A percentile compares a stretch with the other conserved stretches of the same genome.
Evolutionary conservation across 495 filamentous ascomycete species (phyloP).

Genomic region (Annulohypoxylon maeteangense): DNA sequence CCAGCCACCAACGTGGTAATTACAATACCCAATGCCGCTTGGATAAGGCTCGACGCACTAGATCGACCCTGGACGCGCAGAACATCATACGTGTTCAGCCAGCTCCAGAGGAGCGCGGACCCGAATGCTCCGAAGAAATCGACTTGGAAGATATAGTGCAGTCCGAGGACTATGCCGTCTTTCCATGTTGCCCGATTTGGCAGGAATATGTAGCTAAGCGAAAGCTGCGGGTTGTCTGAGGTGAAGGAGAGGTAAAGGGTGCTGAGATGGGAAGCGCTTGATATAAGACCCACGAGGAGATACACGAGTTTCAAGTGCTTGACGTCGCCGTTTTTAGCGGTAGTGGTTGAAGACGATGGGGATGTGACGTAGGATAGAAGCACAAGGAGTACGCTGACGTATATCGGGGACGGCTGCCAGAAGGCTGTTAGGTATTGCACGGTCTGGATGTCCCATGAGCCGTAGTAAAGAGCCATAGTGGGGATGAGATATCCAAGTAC

Average conservation of each 20-base stretch:
- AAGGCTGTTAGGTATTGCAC: slow-evolving; percentile 46
- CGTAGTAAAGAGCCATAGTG: slow-evolving; percentile 47
- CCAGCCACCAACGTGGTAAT: slow-evolving; percentile 36
- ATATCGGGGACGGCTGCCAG: slow-evolving; percentile 54
- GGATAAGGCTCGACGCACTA: slow-evolving; percentile 9
- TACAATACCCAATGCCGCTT: slow-evolving; percentile 31
- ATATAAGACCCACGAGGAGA: slow-evolving; percentile 29
- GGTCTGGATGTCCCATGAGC: slow-evolving; percentile 36
- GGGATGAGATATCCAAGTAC: slow-evolving; percentile 51
- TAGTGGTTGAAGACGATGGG: not conserved
- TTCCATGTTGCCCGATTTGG: slow-evolving; percentile 28
- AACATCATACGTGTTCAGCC: slow-evolving; percentile 39
- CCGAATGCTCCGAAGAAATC: slow-evolving; percentile 44
- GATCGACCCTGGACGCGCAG: slow-evolving; percentile 36
- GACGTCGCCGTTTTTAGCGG: slow-evolving; percentile 32
- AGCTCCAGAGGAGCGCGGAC: slow-evolving; percentile 41
- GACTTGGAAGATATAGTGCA: slow-evolving; percentile 47
- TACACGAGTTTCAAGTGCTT: slow-evolving; percentile 44
- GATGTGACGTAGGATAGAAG: slow-evolving; percentile 19
- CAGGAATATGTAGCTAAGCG: slow-evolving; percentile 42
- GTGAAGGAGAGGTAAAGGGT: slow-evolving; percentile 35
- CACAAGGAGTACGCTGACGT: slow-evolving; percentile 41
- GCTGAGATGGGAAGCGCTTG: slow-evolving; percentile 27
- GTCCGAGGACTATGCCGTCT: slow-evolving; percentile 34
- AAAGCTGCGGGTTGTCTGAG: slow-evolving; percentile 34